A percentile compares a stretch with the other conserved stretches of the same genome.
Evolutionary conservation across 257 asterid species (phyloP).

Genomic region (Solanum pennellii): DNA sequence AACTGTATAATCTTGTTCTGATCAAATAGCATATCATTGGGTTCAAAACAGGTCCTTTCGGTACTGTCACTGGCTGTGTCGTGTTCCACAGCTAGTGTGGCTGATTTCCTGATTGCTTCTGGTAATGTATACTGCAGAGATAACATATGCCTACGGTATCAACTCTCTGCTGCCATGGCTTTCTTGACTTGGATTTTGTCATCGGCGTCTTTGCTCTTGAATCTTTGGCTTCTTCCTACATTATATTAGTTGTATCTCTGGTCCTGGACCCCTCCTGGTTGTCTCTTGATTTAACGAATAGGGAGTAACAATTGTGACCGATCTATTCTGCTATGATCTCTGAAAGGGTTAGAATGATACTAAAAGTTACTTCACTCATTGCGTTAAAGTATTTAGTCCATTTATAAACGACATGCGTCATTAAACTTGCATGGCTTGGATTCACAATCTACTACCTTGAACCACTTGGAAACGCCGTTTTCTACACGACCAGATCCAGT

Average conservation of each 20-base stretch:
- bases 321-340: neutral
- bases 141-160: slow-evolving; percentile 55
- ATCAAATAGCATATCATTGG: neutral
- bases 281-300: neutral
- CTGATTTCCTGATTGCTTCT: slow-evolving; percentile 47
- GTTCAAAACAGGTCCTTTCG: slow-evolving; percentile 38
- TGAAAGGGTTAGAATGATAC: neutral
- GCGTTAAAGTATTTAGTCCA: neutral
- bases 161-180: slow-evolving; percentile 80
- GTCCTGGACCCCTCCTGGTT: neutral
- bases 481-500: neutral
- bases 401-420: neutral
- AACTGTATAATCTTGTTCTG: neutral
- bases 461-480: neutral
- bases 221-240: slow-evolving; percentile 66
- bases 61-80: slow-evolving; percentile 71
- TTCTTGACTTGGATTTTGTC: slow-evolving; percentile 76
- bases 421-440: neutral
- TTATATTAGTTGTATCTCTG: neutral
- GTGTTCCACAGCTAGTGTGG: slow-evolving; percentile 62
- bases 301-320: neutral
- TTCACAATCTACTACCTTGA: neutral
- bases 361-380: neutral
- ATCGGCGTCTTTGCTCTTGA: slow-evolving; percentile 58
- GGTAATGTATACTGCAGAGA: slow-evolving; percentile 30